These are phyloP conservation scores for Xanthoconium separans DNA, from an alignment of 1,284 basidiomycete species.

Conservation along the genomic window DNA sequence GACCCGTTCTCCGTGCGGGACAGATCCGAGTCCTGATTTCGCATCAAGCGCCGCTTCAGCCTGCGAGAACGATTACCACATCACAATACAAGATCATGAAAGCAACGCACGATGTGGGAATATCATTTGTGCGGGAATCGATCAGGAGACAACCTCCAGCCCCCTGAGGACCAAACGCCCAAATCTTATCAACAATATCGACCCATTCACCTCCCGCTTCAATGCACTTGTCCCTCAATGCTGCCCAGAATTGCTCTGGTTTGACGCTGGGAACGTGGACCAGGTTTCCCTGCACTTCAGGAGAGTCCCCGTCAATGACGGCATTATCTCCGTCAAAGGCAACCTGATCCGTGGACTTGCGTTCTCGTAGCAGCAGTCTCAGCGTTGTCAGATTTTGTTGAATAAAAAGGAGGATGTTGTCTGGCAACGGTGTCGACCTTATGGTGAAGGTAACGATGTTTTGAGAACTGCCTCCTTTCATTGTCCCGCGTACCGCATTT, in stretches of 20 bases:
- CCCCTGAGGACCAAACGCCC: constrained; percentile 90
- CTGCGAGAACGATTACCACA: constrained; percentile 35
- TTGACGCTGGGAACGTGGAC: constrained; percentile 61
- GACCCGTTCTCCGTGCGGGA: constrained; percentile 22
- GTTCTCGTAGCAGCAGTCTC: constrained; percentile 53
- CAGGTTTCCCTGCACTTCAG: constrained; percentile 58
- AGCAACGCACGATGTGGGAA: constrained; percentile 52
- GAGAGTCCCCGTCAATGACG: constrained; percentile 39
- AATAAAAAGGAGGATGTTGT: constrained; percentile 68
- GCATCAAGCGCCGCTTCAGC: constrained; percentile 47
- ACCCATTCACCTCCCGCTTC: constrained; percentile 82
- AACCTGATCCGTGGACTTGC: constrained; percentile 34
- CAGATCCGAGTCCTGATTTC: constrained; percentile 37
- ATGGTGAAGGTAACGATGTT: constrained; percentile 83
- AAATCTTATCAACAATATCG: constrained; percentile 71
- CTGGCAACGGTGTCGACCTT: constrained; percentile 80
- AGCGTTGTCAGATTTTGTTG: constrained; percentile 68
- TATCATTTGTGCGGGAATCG: constrained; percentile 55
- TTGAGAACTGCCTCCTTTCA: constrained; percentile 67
- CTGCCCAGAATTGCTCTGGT: constrained; percentile 81
- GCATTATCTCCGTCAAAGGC: constrained; percentile 31
- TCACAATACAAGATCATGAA: constrained; percentile 2
- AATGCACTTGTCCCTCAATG: constrained; percentile 64
- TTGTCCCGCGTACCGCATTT: constrained; percentile 76
- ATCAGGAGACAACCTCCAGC: constrained; percentile 88